phyloP scores from a whole-genome alignment of 1,284 basidiomycete genomes.

The Marasmius tenuissimus region DNA sequence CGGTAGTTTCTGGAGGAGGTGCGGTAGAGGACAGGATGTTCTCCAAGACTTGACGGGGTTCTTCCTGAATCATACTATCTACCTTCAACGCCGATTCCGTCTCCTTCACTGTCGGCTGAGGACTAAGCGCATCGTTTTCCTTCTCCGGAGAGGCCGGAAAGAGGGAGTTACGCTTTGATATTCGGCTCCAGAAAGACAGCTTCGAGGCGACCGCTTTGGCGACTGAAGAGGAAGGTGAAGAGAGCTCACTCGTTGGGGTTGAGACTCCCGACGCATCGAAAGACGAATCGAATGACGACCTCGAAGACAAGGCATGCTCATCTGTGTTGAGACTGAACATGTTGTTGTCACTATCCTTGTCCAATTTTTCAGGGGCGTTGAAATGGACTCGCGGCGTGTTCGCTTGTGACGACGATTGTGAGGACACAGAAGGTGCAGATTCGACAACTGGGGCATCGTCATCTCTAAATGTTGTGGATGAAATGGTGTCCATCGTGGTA shows the following conservation, averaged over 20 bases:
- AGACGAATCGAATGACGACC: constrained; percentile 43
- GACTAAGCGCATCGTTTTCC: constrained; percentile 1
- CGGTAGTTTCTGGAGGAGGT: constrained; percentile 54
- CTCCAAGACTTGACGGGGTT: constrained; percentile 39
- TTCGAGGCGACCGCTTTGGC: constrained; percentile 62
- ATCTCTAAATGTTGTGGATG: constrained; percentile 4
- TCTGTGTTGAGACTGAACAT: constrained; percentile 19
- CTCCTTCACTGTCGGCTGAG: constrained; percentile 22
- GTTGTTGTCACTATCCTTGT: constrained; percentile 20
- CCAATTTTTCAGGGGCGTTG: constrained; percentile 39
- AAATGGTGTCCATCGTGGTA: constrained; percentile 24
- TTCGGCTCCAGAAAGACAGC: constrained; percentile 70
- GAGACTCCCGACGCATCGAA: constrained; percentile 47
- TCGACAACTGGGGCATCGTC: constrained; percentile 6
- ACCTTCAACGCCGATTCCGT: constrained; percentile 40
- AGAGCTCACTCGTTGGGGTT: constrained; percentile 51
- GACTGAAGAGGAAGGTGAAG: constrained; percentile 44
- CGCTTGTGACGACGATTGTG: constrained; percentile 5
- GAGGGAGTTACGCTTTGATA: constrained; percentile 42
- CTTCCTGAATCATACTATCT: constrained; percentile 51
- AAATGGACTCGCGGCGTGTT: constrained; percentile 48
- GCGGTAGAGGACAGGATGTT: constrained; percentile 57
- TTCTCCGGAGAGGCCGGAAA: constrained; percentile 12
- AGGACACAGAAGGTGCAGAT: not conserved
- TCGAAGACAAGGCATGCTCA: constrained; percentile 23